phyloP scores from a whole-genome alignment of 257 asterid genomes.

The Gentiana straminea region DNA sequence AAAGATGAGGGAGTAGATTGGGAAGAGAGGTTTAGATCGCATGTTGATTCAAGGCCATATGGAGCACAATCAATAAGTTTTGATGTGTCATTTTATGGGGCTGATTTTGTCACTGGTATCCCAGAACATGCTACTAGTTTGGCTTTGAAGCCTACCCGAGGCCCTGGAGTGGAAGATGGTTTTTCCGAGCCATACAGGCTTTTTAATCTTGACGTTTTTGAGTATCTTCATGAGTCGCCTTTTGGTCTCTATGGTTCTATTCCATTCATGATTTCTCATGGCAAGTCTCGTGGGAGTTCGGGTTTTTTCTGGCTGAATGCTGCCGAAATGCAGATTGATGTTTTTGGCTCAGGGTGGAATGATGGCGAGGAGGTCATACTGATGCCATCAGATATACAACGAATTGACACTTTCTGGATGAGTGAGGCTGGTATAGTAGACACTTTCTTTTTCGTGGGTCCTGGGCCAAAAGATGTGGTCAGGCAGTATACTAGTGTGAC shows the following conservation, averaged over 20 bases:
- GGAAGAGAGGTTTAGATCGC: conserved; percentile 85
- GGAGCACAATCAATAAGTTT: conserved; percentile 96
- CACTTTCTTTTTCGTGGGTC: conserved; percentile 86
- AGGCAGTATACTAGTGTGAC: conserved; percentile 82
- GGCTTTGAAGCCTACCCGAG: conserved; percentile 79
- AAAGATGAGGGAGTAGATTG: conserved; percentile 69
- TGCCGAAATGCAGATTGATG: conserved; percentile 99
- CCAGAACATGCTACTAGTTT: conserved; percentile 95
- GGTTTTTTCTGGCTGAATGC: conserved; percentile 98
- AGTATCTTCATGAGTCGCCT: conserved; percentile 74
- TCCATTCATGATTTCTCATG: conserved; percentile 90
- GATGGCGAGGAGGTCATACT: conserved; percentile 40
- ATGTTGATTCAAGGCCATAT: conserved; percentile 71
- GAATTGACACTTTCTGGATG: conserved; percentile 93
- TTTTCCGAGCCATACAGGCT: conserved; percentile 85
- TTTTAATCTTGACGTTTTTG: conserved; percentile 92
- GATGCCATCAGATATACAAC: conserved; percentile 67
- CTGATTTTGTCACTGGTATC: conserved; percentile 90
- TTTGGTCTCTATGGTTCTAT: conserved; percentile 91
- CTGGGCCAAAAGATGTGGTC: conserved; percentile 85
- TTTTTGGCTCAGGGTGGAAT: conserved; percentile 69
- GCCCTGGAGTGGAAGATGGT: conserved; percentile 65
- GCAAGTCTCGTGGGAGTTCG: conserved; percentile 68
- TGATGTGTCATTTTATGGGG: conserved; percentile 87
- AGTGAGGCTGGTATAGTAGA: conserved; percentile 93